Percentiles rank a stretch among this genome's conserved stretches.
phyloP scores from a whole-genome alignment of 305 asterid genomes.

The Fraxinus albicans region DNA sequence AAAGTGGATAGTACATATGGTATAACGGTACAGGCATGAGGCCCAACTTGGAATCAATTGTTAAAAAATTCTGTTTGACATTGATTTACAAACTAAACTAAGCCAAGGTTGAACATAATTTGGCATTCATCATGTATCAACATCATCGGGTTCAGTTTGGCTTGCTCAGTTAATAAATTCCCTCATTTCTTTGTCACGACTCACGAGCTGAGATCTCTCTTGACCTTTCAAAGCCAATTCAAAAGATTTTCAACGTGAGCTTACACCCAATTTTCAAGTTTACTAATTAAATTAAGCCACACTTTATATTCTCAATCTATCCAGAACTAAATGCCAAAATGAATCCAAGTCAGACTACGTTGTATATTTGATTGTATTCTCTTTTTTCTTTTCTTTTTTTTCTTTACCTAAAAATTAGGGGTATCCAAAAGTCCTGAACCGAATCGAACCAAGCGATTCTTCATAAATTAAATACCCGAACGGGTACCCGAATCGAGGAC shows the following conservation, averaged over 20 bases:
- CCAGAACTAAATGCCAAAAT: neutral
- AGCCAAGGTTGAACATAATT: neutral
- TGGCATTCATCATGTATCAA: neutral
- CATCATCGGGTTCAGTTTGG: neutral
- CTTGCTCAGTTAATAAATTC: neutral
- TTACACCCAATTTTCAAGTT: neutral
- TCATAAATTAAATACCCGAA: no score
- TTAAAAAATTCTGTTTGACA: neutral
- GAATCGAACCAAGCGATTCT: no score
- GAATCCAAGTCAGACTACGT: neutral
- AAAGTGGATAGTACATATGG: no score
- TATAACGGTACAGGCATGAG: neutral
- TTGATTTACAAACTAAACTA: neutral
- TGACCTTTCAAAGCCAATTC: neutral
- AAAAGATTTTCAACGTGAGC: neutral
- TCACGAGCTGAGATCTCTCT: neutral
- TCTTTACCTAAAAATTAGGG: neutral
- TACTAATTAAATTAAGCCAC: neutral
- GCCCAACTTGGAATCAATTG: neutral
- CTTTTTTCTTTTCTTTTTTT: neutral
- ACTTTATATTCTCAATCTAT: neutral
- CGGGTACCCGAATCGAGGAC: no score
- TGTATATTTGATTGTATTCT: neutral
- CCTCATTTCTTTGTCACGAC: neutral
- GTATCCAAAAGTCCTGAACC: no score